Conservation (phyloP, 1,284 basidiomycete genomes). For the Rhodotorula sp. region DNA sequence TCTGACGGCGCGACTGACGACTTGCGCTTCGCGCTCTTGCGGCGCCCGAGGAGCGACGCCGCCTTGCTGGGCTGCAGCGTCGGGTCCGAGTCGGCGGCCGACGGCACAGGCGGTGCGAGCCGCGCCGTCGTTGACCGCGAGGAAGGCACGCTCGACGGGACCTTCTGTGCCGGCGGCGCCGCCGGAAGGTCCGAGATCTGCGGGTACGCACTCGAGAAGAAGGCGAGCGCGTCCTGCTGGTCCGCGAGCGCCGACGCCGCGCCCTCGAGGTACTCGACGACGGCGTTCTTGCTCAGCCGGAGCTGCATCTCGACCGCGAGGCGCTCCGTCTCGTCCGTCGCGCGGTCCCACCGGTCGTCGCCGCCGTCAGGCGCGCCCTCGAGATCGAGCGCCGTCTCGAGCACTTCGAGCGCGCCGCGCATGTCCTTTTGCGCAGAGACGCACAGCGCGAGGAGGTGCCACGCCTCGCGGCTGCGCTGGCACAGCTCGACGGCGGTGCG, state of each 20-base stretch:
- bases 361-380: not conserved
- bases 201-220: constrained; percentile 57
- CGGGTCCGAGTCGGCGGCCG: not conserved
- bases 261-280: constrained; percentile 82
- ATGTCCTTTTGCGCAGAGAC: constrained; percentile 79
- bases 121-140: not conserved
- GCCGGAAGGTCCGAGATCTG: not conserved
- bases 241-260: constrained; percentile 77
- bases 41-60: constrained; percentile 7
- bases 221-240: constrained; percentile 84
- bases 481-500: constrained; percentile 58
- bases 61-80: not conserved
- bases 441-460: constrained; percentile 88
- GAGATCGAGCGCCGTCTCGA: constrained; percentile 65
- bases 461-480: constrained; percentile 55
- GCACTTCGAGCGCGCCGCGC: constrained; percentile 71
- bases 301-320: constrained; percentile 82
- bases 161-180: not conserved
- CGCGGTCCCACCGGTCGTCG: constrained; percentile 55
- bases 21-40: constrained; percentile 2
- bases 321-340: constrained; percentile 62
- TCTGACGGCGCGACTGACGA: not conserved
- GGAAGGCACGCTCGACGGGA: no score
- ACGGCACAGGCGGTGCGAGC: not conserved
- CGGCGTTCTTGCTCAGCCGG: constrained; percentile 79